Base-by-base conservation (phyloP, 2,329 filamentous ascomycete genomes). In the Phialemonium atrogriseum region DNA sequence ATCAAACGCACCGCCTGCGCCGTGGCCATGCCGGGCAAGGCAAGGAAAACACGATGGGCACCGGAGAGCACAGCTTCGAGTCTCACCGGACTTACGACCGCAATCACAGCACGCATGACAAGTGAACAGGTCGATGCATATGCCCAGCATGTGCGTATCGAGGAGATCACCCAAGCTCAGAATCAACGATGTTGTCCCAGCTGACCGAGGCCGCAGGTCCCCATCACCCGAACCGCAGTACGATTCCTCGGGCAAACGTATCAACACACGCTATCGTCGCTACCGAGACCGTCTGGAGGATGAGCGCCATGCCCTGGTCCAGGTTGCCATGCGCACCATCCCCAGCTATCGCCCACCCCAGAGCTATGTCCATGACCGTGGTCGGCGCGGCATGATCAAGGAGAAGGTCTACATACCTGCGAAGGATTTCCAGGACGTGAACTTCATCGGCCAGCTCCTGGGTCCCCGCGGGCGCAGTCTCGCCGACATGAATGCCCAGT, bases 361-460 rank as follows among this genome's bases (percentile, higher is more conserved):
- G 62, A 80, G 84, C 59, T 86, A 86, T 13, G n/a, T 10, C 5
- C 4, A 4, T 2, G n/a, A n/a, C n/a, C n/a, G n/a, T n/a, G n/a
- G n/a, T n/a, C n/a, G n/a, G n/a, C n/a, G n/a, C n/a, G n/a, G n/a
- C 8, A 83, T 82, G 69, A 82, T 81, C 55, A 80, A 83, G 62
- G 82, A 86, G 65, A 85, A 85, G 63, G 78, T 87, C 68, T 86
- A 85, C 58, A 80, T 87, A 52, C 82, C 81, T 49, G 78, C 82
- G 62, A 84, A 84, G 69, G 82, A 87, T 60, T 86, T 84, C 62
- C 82, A 81, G 64, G 77, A 83, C 57, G 83, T 85, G 72, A 87
- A 87, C 72, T 87, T 86, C 78, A 87, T 88, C 71, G 82, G 82
- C 58, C 76, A 87, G 65, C 77, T 87, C 51, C 85, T 87, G 67